Evolutionary conservation across 495 filamentous ascomycete genomes (phyloP), one percentile per base, ranked within the genome.

Genomic region (Cercophora sp.): DNA sequence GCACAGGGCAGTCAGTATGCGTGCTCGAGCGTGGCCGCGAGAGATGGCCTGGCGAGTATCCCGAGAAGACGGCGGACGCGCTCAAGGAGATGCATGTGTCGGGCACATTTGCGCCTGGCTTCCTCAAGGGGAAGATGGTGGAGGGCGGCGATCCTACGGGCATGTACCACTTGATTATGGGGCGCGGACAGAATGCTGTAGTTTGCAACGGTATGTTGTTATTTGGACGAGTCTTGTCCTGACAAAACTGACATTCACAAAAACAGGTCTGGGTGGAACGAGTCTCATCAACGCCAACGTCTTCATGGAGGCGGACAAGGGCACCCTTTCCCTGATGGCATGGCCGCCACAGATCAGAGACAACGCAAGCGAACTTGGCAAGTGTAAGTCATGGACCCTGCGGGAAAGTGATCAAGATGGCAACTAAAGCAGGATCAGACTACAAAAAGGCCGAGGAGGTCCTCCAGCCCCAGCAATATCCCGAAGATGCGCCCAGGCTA

Each of bases 281-380:
- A 83, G 78, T 57, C 66, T 88, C 4, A 74, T 87, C 22, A 87
- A 87, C 53, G 80, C 83, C 2, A 86, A 86, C 63, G 81, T 87
- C 5, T 86, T 84, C 43, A 70, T 85, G 32, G 72, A 78, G 57
- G 80, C 80, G 10, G 83, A 86, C 52, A 59, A 75, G 48, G 63
- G 66, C 8, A 81, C 77, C 2, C 61, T 86, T 32, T 51, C 60
- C n/a, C 65, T 82, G 64, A 71, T 75, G 18, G 63, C 71, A 19
- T 87, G 83, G 84, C 83, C 84, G 10, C 41, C 73, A 1, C 78
- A 86, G 64, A 78, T 87, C 9, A 61, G 75, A 23, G 45, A 78
- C 0, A 58, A 82, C 13, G 66, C 70, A 11, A 56, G 64, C 9
- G 59, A 37, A 5, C 48, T 85, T 44, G 65, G 79, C 4, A 55